Conservation (phyloP, 768 basidiomycete genomes). For the Strobilomyces echinocephalus region DNA sequence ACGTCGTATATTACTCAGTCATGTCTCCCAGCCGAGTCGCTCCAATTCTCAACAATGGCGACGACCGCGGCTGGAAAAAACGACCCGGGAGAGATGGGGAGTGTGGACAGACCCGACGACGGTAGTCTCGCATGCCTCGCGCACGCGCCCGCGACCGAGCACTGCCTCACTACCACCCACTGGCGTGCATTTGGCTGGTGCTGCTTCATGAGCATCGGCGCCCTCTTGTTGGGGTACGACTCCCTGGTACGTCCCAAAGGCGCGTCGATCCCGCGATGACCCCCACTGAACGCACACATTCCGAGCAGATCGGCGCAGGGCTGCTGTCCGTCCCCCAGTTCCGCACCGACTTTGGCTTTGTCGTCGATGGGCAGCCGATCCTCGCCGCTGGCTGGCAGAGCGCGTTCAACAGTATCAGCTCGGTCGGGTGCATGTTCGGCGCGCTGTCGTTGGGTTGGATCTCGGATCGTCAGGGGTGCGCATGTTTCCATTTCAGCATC, state of each 20-base stretch:
- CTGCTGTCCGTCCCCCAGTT: constrained; percentile 21
- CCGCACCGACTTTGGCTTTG: constrained; percentile 24
- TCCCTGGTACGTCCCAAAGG: no score
- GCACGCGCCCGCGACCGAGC: constrained; percentile 18
- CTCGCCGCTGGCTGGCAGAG: constrained; percentile 29
- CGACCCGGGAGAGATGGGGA: no score
- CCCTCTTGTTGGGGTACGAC: no score
- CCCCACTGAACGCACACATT: not conserved
- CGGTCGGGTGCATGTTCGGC: constrained; percentile 7
- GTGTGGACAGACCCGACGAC: no score
- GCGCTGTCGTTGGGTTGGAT: constrained; percentile 13
- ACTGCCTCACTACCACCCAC: constrained; percentile 8
- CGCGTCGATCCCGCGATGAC: not conserved
- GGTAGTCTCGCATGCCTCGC: constrained; percentile 15
- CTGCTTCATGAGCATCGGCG: no score
- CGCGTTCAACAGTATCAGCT: constrained; percentile 25
- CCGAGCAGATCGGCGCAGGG: constrained; percentile 16
- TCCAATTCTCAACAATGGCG: no score
- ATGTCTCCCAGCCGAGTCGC: no score
- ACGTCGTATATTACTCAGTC: no score
- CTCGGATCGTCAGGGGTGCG: constrained; percentile 20
- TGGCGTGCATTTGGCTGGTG: no score
- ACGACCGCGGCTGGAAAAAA: no score
- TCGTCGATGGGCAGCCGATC: not conserved
- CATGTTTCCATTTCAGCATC: not conserved